A percentile compares a stretch with the other conserved stretches of the same genome.
Conservation (phyloP, 495 filamentous ascomycete species). For the Penicillium cinerascens region DNA sequence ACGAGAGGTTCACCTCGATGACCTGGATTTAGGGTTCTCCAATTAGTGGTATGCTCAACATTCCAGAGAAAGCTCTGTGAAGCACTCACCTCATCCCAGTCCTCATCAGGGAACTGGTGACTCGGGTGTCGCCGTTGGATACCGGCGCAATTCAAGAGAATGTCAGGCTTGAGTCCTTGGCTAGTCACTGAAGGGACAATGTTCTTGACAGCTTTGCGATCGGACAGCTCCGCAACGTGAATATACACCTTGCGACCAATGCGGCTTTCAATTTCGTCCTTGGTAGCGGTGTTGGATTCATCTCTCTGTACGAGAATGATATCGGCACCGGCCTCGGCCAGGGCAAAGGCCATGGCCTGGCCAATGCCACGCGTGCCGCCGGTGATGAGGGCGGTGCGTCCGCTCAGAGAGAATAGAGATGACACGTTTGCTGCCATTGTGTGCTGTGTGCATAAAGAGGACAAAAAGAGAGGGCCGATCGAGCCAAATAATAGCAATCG, state of each 20-base stretch:
- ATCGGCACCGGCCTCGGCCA: slow-evolving; percentile 83
- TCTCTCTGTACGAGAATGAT: slow-evolving; percentile 63
- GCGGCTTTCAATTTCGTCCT: slow-evolving; percentile 53
- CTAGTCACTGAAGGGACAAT: slow-evolving; percentile 59
- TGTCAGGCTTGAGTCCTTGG: slow-evolving; percentile 58
- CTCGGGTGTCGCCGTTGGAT: slow-evolving; percentile 79
- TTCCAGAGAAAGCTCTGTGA: not conserved
- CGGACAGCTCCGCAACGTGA: slow-evolving; percentile 71
- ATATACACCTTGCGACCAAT: slow-evolving; percentile 66
- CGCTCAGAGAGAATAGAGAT: slow-evolving; percentile 44
- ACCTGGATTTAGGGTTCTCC: slow-evolving; percentile 42
- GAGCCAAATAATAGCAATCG: slow-evolving; percentile 4
- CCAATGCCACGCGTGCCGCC: slow-evolving; percentile 89
- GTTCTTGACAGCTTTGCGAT: slow-evolving; percentile 51
- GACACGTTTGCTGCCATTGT: slow-evolving; percentile 27
- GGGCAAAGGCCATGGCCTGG: slow-evolving; percentile 72
- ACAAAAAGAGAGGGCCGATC: not conserved
- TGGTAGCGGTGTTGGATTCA: slow-evolving; percentile 59
- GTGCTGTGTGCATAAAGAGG: not conserved
- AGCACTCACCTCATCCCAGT: slow-evolving; percentile 67
- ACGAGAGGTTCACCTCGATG: slow-evolving; percentile 77
- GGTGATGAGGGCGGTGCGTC: slow-evolving; percentile 76
- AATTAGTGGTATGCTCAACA: not conserved
- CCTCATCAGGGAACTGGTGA: slow-evolving; percentile 71
- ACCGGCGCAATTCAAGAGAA: slow-evolving; percentile 82